These are phyloP conservation scores for Zea mays DNA, from an alignment of 176 grass and related monocot genomes.

Conservation along the genomic window Zm-B73-REFERENCE-NAM-5.0 NC_050102.1:109606001-109606500, in stretches of 20 bases:
- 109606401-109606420: not conserved
- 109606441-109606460: conserved; percentile 12
- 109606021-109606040: not conserved
- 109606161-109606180: not conserved
- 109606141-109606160: conserved; percentile 17
- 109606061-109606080: conserved; percentile 4
- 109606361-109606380: conserved; percentile 12
- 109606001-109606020: not conserved
- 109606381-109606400: conserved; percentile 26
- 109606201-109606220: conserved; percentile 37
- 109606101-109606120: conserved; percentile 30
- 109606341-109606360: conserved; percentile 15
- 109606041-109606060: not conserved
- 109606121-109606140: conserved; percentile 22
- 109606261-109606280: conserved; percentile 41
- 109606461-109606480: not conserved
- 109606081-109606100: conserved; percentile 29
- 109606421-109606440: conserved; percentile 28
- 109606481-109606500: conserved; percentile 19
- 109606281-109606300: conserved; percentile 38
- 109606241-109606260: conserved; percentile 27
- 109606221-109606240: conserved; percentile 42
- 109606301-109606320: not conserved
- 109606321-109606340: conserved; percentile 4
- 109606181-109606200: not conserved